Base-by-base conservation (phyloP, 1,139 yeast genomes). In the Arxiozyma slooffiae region DNA sequence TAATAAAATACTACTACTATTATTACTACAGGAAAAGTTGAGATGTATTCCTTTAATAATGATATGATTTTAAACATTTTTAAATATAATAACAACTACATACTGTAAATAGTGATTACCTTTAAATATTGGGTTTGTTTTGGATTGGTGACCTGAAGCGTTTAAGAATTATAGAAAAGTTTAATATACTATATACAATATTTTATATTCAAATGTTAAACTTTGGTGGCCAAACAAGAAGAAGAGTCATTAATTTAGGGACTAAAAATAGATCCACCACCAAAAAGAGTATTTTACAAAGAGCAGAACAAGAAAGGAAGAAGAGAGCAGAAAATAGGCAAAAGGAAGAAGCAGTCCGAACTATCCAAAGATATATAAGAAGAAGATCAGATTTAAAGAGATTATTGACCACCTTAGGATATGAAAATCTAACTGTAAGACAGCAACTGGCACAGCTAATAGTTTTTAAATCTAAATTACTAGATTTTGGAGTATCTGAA, bases 221-320 rank as follows among this genome's bases (percentile, higher is more conserved):
- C 67, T 85, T 85, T 67, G 80, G 81, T 4, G 94, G 94, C 1
- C 78, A 77, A 52, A 75, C 75, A 9, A 75, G 73, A 57, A 76
- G 78, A 56, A 71, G 96, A 52, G 78, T 76, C 41, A 83, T 90
- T 56, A 89, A 90, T 63, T 72, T 89, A 46, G 94, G 96, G 3
- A 85, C 85, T 21, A 57, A 53, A 40, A 23, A 55, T n/a, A 56
- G 53, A 7, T 21, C 46, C 14, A 51, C 57, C 18, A 55, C 63
- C 2, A 63, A 58, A 51, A 56, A 56, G 41, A 70, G 75, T 4
- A 70, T 80, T 53, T 68, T 90, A 21, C 79, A 77, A 54, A 79
- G 76, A 55, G 81, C 95, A 4, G 78, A 79, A 57, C 69, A 70
- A 41, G 90, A 86, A 55, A 73, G 97, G 38, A 76, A 74, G 53